Evolutionary conservation across 2,329 filamentous ascomycete genomes (phyloP).

Genomic region (Monilinia aucupariae): DNA sequence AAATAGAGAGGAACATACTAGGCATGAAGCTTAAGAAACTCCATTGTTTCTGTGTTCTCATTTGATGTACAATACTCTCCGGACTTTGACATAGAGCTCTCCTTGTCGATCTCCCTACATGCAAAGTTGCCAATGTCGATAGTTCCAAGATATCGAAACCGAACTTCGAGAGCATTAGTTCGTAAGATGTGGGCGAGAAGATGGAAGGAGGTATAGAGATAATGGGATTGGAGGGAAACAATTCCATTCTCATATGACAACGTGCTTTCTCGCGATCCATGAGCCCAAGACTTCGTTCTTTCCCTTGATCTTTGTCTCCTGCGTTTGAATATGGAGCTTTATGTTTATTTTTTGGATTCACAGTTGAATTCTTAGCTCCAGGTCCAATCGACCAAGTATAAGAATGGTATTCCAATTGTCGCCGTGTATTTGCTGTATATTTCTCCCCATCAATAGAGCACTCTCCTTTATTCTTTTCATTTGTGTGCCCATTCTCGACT

Average conservation of each 20-base stretch:
- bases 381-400: background rate
- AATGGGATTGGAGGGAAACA: background rate
- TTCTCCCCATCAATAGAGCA: background rate
- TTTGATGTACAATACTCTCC: conserved; percentile 25
- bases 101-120: conserved; percentile 29
- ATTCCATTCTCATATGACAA: conserved; percentile 5
- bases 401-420: background rate
- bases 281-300: background rate
- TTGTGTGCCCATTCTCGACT: background rate
- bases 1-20: conserved; percentile 2
- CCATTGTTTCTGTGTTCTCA: conserved; percentile 27
- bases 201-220: conserved; percentile 14
- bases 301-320: background rate
- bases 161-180: conserved; percentile 27
- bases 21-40: conserved; percentile 32
- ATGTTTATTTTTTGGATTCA: conserved; percentile 4
- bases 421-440: background rate
- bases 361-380: background rate
- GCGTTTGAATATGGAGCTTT: background rate
- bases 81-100: conserved; percentile 25
- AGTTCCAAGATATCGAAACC: conserved; percentile 30
- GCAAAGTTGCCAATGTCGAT: conserved; percentile 31
- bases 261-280: conserved; percentile 2
- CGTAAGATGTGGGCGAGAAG: conserved; percentile 28
- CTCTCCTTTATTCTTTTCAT: background rate